Conservation (phyloP, 192 early-diverging fungal species). For the Backusella morwellensis region DNA sequence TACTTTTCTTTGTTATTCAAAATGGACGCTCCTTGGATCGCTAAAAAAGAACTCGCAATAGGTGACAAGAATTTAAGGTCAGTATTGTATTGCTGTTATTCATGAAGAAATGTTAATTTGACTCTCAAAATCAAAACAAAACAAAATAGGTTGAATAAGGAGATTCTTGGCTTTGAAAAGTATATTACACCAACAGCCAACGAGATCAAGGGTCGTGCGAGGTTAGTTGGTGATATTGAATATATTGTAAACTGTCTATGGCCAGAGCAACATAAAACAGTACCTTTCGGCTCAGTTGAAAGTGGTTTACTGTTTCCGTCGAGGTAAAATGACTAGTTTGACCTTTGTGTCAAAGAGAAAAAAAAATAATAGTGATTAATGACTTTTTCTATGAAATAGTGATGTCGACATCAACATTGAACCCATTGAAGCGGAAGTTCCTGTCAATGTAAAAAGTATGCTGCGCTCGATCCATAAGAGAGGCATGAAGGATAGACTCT, state of each 20-base stretch:
- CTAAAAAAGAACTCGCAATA: neutral
- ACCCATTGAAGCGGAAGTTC: neutral
- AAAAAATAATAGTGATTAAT: neutral
- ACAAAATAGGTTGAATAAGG: constrained; percentile 16
- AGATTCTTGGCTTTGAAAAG: constrained; percentile 18
- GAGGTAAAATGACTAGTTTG: constrained; percentile 8
- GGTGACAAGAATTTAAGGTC: neutral
- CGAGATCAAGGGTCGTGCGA: constrained; percentile 4
- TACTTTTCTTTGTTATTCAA: neutral
- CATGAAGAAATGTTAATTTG: neutral
- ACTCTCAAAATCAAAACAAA: neutral
- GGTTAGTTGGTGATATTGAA: neutral
- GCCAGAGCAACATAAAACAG: neutral
- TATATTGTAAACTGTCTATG: neutral
- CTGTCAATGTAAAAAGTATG: neutral
- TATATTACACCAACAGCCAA: constrained; percentile 20
- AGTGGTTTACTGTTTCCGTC: constrained; percentile 25
- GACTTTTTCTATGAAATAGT: neutral
- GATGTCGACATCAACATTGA: constrained; percentile 25
- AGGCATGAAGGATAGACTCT: neutral
- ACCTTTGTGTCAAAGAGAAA: neutral
- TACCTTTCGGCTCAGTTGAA: constrained; percentile 15
- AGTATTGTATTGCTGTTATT: neutral
- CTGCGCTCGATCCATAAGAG: neutral
- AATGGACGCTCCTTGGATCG: constrained; percentile 14